A percentile compares a stretch with the other conserved stretches of the same genome.
Evolutionary conservation across 805 yeast species (phyloP).

Genomic region (Spathaspora girioi): DNA sequence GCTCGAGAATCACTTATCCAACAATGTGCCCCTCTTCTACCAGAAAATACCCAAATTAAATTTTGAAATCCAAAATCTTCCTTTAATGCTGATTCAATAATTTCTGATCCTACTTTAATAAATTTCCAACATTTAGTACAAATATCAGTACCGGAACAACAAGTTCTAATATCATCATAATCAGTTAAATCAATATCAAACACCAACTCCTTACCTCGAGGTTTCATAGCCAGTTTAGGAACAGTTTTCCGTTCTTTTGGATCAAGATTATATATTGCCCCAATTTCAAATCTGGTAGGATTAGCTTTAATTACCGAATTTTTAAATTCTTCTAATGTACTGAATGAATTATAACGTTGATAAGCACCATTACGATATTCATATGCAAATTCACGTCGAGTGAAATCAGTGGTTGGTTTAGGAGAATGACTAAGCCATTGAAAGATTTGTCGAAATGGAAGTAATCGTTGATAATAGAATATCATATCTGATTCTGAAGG

Average conservation of each 20-base stretch:
- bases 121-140: conserved; percentile 93
- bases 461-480: conserved; percentile 62
- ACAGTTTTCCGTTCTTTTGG: conserved; percentile 82
- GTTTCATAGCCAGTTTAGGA: conserved; percentile 73
- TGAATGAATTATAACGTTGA: conserved; percentile 81
- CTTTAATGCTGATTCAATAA: conserved; percentile 65
- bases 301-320: conserved; percentile 66
- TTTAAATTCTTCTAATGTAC: conserved; percentile 67
- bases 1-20: conserved; percentile 93
- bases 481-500: conserved; percentile 62
- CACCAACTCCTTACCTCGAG: conserved; percentile 82
- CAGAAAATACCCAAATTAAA: conserved; percentile 93
- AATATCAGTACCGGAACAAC: conserved; percentile 82
- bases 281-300: conserved; percentile 92
- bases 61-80: conserved; percentile 89
- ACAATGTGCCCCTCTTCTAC: conserved; percentile 98
- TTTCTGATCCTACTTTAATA: conserved; percentile 76
- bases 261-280: conserved; percentile 83
- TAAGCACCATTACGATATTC: conserved; percentile 86
- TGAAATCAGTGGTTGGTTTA: conserved; percentile 68
- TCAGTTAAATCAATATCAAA: conserved; percentile 98
- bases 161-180: conserved; percentile 89
- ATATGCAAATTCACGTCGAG: conserved; percentile 90
- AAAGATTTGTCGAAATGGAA: conserved; percentile 78
- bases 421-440: conserved; percentile 89